These are phyloP conservation scores for Vaccinium macrocarpon DNA, from an alignment of 148 eudicot genomes.

Conservation along the genomic window DNA sequence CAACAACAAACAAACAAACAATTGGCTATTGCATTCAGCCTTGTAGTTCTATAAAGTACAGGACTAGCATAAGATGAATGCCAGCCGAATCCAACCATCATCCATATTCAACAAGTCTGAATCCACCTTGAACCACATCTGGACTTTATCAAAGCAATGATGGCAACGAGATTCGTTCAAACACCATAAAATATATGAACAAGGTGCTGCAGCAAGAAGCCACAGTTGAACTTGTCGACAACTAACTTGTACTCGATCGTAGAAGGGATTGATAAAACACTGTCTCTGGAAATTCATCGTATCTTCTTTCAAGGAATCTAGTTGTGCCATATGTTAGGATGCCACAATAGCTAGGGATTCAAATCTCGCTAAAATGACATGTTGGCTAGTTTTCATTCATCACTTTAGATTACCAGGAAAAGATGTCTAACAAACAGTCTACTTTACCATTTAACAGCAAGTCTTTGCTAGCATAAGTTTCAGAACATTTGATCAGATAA, in stretches of 20 bases:
- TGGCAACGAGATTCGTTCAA: not conserved
- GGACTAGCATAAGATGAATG: not conserved
- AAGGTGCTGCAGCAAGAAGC: not conserved
- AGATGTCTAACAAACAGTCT: not conserved
- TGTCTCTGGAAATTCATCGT: not conserved
- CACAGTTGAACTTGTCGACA: not conserved
- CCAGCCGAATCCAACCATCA: not conserved
- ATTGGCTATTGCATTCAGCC: not conserved
- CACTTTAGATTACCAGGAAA: not conserved
- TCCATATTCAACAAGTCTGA: not conserved
- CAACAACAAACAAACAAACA: not conserved
- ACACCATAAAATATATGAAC: not conserved
- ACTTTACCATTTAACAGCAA: not conserved
- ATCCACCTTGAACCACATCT: not conserved
- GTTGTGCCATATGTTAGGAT: not conserved
- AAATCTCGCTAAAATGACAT: not conserved
- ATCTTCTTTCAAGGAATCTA: conserved; percentile 2
- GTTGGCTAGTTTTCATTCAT: not conserved
- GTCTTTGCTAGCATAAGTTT: not conserved
- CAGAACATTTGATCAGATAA: conserved; percentile 3
- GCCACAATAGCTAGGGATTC: not conserved
- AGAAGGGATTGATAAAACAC: not conserved
- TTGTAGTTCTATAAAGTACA: not conserved
- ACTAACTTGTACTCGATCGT: too few species aligned
- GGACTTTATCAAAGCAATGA: not conserved